These are phyloP conservation scores for Hylodesmum podocarpum DNA, from an alignment of 306 rosid genomes.

Conservation along the genomic window DNA sequence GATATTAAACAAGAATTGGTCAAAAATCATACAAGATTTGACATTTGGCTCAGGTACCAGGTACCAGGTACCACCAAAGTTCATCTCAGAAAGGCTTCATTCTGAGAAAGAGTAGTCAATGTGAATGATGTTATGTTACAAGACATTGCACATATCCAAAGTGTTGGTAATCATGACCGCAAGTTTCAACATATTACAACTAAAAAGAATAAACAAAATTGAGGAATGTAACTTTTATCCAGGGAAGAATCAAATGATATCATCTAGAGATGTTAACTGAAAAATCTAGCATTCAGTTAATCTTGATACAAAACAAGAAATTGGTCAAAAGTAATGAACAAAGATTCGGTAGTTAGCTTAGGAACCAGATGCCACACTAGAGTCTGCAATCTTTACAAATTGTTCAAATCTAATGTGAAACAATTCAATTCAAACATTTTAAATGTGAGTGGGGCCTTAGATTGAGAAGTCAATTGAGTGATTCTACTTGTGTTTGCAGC, in stretches of 20 bases:
- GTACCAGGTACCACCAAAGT: conserved; percentile 31
- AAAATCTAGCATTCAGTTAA: conserved; percentile 30
- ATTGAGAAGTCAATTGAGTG: conserved; percentile 8
- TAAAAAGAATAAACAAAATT: conserved; percentile 12
- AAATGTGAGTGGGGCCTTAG: conserved; percentile 23
- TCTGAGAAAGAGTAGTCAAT: conserved; percentile 13
- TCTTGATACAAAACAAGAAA: conserved; percentile 13
- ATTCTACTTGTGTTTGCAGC: conserved; percentile 6
- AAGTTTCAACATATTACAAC: conserved; percentile 14
- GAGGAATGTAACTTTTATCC: conserved; percentile 19
- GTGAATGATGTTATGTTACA: conserved; percentile 23
- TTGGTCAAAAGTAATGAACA: conserved; percentile 33
- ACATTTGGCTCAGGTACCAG: conserved; percentile 33
- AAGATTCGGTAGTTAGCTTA: conserved; percentile 22
- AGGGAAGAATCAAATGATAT: conserved; percentile 28
- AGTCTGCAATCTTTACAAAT: background rate
- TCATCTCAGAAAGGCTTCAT: background rate
- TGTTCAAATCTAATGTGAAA: conserved; percentile 13
- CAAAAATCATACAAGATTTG: conserved; percentile 26
- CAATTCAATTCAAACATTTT: conserved; percentile 3
- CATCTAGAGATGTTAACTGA: conserved; percentile 4
- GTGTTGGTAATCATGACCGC: background rate
- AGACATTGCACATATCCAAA: conserved; percentile 18
- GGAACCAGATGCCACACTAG: conserved; percentile 27
- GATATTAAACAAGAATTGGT: conserved; percentile 24